A percentile compares a stretch with the other conserved stretches of the same genome.
Evolutionary conservation across 306 rosid species (phyloP).

Genomic region (Argentina anserina): DNA sequence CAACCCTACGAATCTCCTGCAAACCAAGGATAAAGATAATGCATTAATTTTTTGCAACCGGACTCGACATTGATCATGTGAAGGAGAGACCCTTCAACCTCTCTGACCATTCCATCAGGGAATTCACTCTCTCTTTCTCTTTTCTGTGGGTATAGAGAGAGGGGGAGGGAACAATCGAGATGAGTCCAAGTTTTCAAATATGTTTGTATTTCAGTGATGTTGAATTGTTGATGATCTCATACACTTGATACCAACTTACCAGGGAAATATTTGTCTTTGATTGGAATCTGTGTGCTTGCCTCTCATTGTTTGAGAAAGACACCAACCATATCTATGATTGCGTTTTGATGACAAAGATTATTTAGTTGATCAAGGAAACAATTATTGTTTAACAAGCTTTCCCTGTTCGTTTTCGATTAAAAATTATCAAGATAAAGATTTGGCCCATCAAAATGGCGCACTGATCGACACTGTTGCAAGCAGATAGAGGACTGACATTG

Average conservation of each 20-base stretch:
- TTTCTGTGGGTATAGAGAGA: slow-evolving; percentile 21
- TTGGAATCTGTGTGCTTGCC: slow-evolving; percentile 17
- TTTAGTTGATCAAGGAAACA: too few relatives aligned
- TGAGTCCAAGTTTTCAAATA: slow-evolving; percentile 31
- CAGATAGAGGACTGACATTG: not conserved
- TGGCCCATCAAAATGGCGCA: not conserved
- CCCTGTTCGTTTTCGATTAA: not conserved
- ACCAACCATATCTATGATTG: not conserved
- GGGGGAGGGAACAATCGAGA: slow-evolving; percentile 16
- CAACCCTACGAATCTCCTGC: not conserved
- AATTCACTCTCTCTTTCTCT: slow-evolving; percentile 5
- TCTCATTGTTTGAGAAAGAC: not conserved
- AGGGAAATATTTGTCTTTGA: not conserved
- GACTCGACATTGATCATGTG: slow-evolving; percentile 6
- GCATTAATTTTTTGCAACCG: not conserved
- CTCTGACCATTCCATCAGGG: slow-evolving; percentile 20
- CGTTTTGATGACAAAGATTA: not conserved
- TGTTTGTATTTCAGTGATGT: slow-evolving; percentile 35
- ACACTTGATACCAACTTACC: not conserved
- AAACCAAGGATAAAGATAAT: not conserved
- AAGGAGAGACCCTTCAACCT: slow-evolving; percentile 32
- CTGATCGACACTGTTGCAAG: not conserved
- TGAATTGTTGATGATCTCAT: slow-evolving; percentile 17
- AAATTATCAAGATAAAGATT: not conserved
- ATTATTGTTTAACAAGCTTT: not conserved